Evolutionary conservation across 306 rosid species (phyloP).

Genomic region (Pyrus communis): DNA sequence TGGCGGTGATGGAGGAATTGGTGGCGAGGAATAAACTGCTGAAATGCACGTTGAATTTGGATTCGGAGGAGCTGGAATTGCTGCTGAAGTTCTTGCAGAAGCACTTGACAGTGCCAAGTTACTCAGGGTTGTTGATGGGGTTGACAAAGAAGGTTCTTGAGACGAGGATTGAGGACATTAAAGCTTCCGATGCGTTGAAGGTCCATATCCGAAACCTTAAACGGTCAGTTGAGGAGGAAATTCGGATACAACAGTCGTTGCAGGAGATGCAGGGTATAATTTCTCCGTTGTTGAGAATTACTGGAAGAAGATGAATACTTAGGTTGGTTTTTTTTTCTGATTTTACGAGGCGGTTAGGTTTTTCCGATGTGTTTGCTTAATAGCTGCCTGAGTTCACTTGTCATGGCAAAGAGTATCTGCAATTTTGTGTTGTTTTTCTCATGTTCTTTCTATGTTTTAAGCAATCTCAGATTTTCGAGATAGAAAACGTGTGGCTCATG

Average conservation of each 20-base stretch:
- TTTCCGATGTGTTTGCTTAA: neutral
- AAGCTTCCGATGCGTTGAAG: constrained; percentile 40
- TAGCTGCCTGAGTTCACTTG: neutral
- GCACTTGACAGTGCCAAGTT: constrained; percentile 52
- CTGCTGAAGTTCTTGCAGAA: constrained; percentile 55
- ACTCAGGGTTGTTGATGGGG: constrained; percentile 54
- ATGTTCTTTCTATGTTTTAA: neutral
- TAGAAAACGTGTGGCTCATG: neutral
- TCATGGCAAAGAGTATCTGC: constrained; percentile 4
- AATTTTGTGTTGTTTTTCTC: neutral
- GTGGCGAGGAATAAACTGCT: constrained; percentile 69
- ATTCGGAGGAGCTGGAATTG: constrained; percentile 49
- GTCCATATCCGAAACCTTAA: constrained; percentile 53
- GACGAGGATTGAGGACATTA: constrained; percentile 54
- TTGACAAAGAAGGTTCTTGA: constrained; percentile 72
- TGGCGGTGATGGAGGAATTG: constrained; percentile 89
- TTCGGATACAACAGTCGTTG: constrained; percentile 56
- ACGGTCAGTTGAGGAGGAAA: constrained; percentile 71
- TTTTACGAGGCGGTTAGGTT: neutral
- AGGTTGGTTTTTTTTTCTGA: neutral
- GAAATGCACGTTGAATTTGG: constrained; percentile 54
- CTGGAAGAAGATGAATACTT: constrained; percentile 56
- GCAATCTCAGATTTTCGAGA: neutral
- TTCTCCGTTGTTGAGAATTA: constrained; percentile 71
- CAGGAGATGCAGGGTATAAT: constrained; percentile 81